These are phyloP conservation scores for Ustilago lituana DNA, from an alignment of 1,284 basidiomycete species.

Conservation along the genomic window DNA sequence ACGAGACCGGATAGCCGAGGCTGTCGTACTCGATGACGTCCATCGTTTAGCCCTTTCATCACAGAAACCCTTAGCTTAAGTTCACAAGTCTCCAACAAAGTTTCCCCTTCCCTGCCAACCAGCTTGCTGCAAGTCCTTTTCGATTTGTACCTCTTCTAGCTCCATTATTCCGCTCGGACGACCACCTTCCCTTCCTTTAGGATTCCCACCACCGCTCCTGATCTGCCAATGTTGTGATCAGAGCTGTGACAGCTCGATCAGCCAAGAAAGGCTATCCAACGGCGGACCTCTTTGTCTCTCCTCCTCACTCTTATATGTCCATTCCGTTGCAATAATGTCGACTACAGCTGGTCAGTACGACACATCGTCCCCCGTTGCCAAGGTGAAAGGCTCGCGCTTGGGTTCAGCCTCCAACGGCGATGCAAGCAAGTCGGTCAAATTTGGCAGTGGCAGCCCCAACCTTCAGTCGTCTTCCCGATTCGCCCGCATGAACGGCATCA, in stretches of 20 bases:
- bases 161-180: too few species aligned
- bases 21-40: conserved; percentile 5
- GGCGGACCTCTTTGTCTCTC: too few species aligned
- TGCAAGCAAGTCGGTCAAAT: conserved; percentile 15
- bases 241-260: too few species aligned
- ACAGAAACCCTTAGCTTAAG: background rate
- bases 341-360: conserved; percentile 4
- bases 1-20: conserved; percentile 4
- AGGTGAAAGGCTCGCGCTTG: conserved; percentile 16
- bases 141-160: too few species aligned
- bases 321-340: conserved; percentile 13
- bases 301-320: background rate
- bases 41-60: background rate
- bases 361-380: conserved; percentile 23
- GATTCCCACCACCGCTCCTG: too few species aligned
- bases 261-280: too few species aligned
- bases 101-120: conserved; percentile 12
- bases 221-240: too few species aligned
- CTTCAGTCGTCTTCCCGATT: conserved; percentile 37
- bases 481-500: conserved; percentile 31
- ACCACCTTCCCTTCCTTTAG: too few species aligned
- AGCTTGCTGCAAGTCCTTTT: too few species aligned
- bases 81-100: conserved; percentile 1
- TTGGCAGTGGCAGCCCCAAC: conserved; percentile 11
- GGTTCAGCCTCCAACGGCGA: background rate